Evolutionary conservation across 2,329 filamentous ascomycete species (phyloP), one percentile per base, ranked within the genome.

Genomic region (Colletotrichum cuscutae): DNA sequence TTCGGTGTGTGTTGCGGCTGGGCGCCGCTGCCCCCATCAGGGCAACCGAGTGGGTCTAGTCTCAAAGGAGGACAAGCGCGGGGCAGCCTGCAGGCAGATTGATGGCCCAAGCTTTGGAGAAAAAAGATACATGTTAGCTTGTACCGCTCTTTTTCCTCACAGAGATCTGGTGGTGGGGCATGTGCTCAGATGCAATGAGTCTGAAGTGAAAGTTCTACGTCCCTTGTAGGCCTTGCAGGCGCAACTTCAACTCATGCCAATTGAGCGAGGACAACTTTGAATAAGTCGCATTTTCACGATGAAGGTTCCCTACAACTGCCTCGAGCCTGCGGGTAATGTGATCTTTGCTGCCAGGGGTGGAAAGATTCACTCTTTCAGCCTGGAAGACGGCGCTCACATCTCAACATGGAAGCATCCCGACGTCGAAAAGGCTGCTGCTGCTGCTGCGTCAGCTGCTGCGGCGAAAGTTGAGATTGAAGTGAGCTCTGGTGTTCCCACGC

Each of bases 261-360:
- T 58, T 71, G 56, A 66, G 49, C 37, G 26, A 7, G 6, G 9
- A 32, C 24, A 65, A 49, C n/a, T 54, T 13, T 12, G 8, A 26
- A 49, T 28, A 54, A 52, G 9, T 46, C 56, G 13, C 12, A 4
- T 15, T 24, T 5, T 63, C 56, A 79, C 76, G n/a, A 86, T 87
- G 83, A 83, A 83, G 74, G 79, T 89, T 70, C 92, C 92, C n/a
- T 93, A 93, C 77, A 92, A 93, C 77, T 89, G 90, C 76, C 82
- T 94, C 59, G 84, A 84, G 62, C 80, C 82, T 46, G 85, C 87
- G 75, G 88, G 88, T 58, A 81, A 87, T 76, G 82, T 93, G 24
- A 81, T 98, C 22, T 87, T 97, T 76, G 93, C 93, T 49, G 93
- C 94, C 30, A 91, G 91, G 73, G 94, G 94, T 15, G 89, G 92